Percentiles rank a stretch among this genome's conserved stretches.
Evolutionary conservation across 2,329 filamentous ascomycete genomes (phyloP).

Genomic region (Gaeumannomyces tritici): DNA sequence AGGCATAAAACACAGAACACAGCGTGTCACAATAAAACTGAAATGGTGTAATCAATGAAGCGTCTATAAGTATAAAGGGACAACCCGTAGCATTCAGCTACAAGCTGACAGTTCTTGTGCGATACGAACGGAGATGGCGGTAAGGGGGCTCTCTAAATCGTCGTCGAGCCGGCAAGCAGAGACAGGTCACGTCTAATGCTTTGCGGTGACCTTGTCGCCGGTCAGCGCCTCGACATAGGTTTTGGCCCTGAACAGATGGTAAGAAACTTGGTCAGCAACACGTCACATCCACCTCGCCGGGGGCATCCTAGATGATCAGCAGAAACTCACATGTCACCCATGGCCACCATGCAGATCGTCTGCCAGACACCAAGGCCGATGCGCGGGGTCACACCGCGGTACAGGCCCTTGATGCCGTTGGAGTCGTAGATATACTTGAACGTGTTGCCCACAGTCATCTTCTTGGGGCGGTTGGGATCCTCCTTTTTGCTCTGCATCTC

Average conservation of each 20-base stretch:
- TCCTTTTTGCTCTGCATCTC: constrained; percentile 99
- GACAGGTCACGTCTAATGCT: constrained; percentile 41
- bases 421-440: constrained; percentile 79
- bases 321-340: constrained; percentile 83
- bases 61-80: neutral
- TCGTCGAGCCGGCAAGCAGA: neutral
- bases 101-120: constrained; percentile 15
- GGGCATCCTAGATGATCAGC: neutral
- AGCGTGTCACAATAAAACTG: neutral
- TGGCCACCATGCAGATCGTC: constrained; percentile 98
- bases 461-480: constrained; percentile 96
- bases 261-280: constrained; percentile 13
- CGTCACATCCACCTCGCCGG: neutral
- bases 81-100: constrained; percentile 15
- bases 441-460: constrained; percentile 90
- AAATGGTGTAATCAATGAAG: neutral
- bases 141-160: neutral
- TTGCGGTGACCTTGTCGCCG: constrained; percentile 53
- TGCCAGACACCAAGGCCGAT: constrained; percentile 97
- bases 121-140: neutral
- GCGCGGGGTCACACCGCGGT: constrained; percentile 88
- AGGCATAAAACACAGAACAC: neutral
- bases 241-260: constrained; percentile 43
- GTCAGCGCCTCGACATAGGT: constrained; percentile 58
- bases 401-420: constrained; percentile 86